Base-by-base conservation (phyloP, 768 basidiomycete species). In the Coprinopsis marcescibilis region DNA sequence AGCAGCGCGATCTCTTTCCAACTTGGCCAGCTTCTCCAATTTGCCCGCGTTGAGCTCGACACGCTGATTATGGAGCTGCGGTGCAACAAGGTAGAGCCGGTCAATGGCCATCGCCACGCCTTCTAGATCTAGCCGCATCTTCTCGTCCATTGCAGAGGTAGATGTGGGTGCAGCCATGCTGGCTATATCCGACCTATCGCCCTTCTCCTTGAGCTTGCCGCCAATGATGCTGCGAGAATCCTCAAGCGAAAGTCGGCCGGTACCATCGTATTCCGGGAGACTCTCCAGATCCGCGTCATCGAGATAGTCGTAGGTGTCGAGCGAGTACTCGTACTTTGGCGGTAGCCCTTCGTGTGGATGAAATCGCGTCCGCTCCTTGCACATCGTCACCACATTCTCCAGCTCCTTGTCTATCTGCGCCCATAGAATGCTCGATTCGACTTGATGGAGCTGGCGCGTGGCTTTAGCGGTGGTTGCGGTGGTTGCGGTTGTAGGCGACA, bases 31-130 rank as follows among this genome's bases (percentile, higher is more conserved):
- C 63, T 90, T 76, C 11, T 76, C 76, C 12, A 83, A 55, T 58
- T 89, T 87, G 20, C 78, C 67, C 4, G 73, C 74, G 56, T 84
- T 83, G 36, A 95, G 77, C 61, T 94, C 93, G n/a, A 89, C 91
- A 1, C 96, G 81, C 63, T 99, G 95, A 60, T 94, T 85, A 49
- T 85, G 80, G 33, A 97, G 65, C 61, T 95, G 93, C 1, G 95
- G 94, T 0, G 91, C 81, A 24, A 85, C 87, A 6, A 77, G 63
- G 62, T 96, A 90, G 10, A 97, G 68, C 29, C 92, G 73, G 60
- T 95, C 93, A 56, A 99, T 94, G 24, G 96, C 93, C 61, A 78
- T 76, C 0, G 89, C 80, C 36, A 98, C 81, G 10, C 77, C 73
- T 54, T 96, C 92, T 15, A 97, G 71, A 61, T 98, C 95, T 57